Evolutionary conservation across 1,139 yeast species (phyloP).

Genomic region (Suhomyces bolitotheri): DNA sequence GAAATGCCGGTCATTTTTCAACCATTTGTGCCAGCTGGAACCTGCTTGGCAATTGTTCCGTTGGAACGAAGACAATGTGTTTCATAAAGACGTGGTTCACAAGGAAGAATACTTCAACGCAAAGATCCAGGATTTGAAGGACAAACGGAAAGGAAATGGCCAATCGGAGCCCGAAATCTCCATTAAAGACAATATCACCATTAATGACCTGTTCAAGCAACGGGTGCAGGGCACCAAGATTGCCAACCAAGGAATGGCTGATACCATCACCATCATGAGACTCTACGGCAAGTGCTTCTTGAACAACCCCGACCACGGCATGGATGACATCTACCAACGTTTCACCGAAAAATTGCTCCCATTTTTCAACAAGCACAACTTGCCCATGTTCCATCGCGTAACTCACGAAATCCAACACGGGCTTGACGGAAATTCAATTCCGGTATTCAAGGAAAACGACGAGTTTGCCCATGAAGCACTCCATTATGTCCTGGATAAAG

Average conservation of each 20-base stretch:
- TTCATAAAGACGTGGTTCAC: slow-evolving; percentile 33
- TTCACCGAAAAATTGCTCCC: slow-evolving; percentile 33
- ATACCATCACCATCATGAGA: slow-evolving; percentile 33
- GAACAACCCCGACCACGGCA: slow-evolving; percentile 9
- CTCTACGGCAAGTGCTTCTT: slow-evolving; percentile 41
- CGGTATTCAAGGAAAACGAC: slow-evolving; percentile 13
- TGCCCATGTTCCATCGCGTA: slow-evolving; percentile 28
- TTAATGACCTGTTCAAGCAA: slow-evolving; percentile 20
- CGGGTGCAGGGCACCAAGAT: slow-evolving; percentile 19
- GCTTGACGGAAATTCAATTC: slow-evolving; percentile 15
- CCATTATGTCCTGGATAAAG: slow-evolving; percentile 11
- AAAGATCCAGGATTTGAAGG: slow-evolving; percentile 9
- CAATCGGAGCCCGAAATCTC: slow-evolving; percentile 16
- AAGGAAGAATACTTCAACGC: slow-evolving; percentile 23
- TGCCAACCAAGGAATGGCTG: slow-evolving; percentile 39
- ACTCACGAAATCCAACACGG: slow-evolving; percentile 4
- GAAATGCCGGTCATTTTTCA: slow-evolving; percentile 34
- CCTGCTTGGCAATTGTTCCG: slow-evolving; percentile 30
- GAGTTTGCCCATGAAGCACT: slow-evolving; percentile 11
- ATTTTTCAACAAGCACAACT: slow-evolving; percentile 20
- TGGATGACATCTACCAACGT: slow-evolving; percentile 16
- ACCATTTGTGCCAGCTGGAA: slow-evolving; percentile 19
- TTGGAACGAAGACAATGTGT: slow-evolving; percentile 17
- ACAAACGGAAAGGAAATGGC: slow-evolving; percentile 13
- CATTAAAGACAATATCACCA: slow-evolving; percentile 21